Conservation (phyloP, 2,329 filamentous ascomycete species). For the Trichoderma oligosporum region DNA sequence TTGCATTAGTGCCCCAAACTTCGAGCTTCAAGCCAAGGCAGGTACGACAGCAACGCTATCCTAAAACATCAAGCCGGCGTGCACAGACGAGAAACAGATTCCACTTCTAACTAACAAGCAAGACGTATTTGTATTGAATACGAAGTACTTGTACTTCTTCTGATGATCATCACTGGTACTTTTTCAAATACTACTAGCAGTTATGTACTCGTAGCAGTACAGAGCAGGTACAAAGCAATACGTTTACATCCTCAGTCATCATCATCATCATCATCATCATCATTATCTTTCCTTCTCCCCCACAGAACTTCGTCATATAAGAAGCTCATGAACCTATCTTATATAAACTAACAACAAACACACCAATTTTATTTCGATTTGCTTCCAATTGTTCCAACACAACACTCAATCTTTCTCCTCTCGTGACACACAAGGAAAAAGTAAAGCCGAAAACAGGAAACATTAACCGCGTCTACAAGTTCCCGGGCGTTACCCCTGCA, state of each 20-base stretch:
- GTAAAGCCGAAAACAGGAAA: not conserved
- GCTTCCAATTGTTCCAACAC: not conserved
- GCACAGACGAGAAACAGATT: not conserved
- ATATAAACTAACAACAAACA: too few relatives aligned
- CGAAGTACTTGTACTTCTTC: too few relatives aligned
- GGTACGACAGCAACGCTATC: not conserved
- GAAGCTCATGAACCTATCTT: not conserved
- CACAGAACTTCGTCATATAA: not conserved
- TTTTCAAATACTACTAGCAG: too few relatives aligned
- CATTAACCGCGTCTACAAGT: not conserved
- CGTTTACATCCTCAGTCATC: too few relatives aligned
- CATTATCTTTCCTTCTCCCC: too few relatives aligned
- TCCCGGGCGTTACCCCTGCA: not conserved
- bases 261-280: too few relatives aligned
- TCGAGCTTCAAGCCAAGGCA: not conserved
- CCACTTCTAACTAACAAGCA: not conserved
- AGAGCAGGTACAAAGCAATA: too few relatives aligned
- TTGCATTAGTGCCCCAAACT: too few relatives aligned
- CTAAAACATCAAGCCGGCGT: too few relatives aligned
- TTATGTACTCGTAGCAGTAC: too few relatives aligned
- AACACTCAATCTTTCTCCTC: not conserved
- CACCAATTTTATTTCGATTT: not conserved
- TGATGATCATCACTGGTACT: too few relatives aligned
- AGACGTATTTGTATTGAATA: too few relatives aligned
- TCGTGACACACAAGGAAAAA: not conserved